Percentiles rank a stretch among this genome's conserved stretches.
Evolutionary conservation across 495 filamentous ascomycete genomes (phyloP).

Genomic region (Trichoderma parareesei): DNA sequence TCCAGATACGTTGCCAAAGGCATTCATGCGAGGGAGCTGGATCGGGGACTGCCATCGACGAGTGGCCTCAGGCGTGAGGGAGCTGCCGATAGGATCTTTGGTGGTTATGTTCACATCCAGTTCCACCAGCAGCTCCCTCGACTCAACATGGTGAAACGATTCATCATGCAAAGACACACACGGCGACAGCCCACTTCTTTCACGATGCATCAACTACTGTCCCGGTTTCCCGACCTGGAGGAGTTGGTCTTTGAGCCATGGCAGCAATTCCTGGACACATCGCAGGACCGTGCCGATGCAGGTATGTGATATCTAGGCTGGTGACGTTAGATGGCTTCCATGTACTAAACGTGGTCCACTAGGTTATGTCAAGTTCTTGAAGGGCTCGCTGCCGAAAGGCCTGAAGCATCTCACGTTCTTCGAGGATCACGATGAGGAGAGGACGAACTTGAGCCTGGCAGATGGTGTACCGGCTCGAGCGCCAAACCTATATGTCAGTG

Average conservation of each 20-base stretch:
- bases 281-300: not conserved
- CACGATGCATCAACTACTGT: not conserved
- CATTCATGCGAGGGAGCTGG: not conserved
- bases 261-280: not conserved
- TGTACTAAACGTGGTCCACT: not conserved
- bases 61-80: not conserved
- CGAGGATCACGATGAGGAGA: not conserved
- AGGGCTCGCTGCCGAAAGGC: not conserved
- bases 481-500: not conserved
- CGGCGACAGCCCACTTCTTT: not conserved
- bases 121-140: not conserved
- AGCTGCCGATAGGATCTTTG: not conserved
- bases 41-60: not conserved
- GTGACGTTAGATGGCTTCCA: not conserved
- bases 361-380: constrained; percentile 1
- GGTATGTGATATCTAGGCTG: not conserved
- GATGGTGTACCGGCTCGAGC: not conserved
- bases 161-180: not conserved
- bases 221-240: not conserved
- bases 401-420: not conserved
- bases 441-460: not conserved
- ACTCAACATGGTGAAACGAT: not conserved
- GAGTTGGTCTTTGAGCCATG: not conserved
- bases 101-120: not conserved
- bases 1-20: not conserved